These are phyloP conservation scores for Saccharomyces hybrid DNA, from an alignment of 1,139 yeast species.

Conservation along the genomic window DNA sequence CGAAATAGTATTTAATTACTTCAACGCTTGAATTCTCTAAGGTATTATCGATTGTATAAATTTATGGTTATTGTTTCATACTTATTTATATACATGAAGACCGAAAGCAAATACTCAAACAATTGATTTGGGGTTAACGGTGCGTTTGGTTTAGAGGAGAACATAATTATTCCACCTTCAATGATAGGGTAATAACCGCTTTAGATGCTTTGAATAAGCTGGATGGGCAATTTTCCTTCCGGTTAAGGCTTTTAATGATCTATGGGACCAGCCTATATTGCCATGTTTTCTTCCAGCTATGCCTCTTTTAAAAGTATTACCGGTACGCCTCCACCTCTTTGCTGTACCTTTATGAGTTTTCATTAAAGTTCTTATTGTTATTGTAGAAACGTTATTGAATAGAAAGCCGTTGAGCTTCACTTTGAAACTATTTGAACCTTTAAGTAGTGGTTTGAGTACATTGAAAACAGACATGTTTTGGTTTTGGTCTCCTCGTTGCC, in stretches of 20 bases:
- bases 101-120: not conserved
- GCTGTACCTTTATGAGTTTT: slow-evolving; percentile 49
- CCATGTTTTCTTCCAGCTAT: slow-evolving; percentile 91
- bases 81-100: not conserved
- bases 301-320: slow-evolving; percentile 52
- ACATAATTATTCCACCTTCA: slow-evolving; percentile 6
- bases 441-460: not conserved
- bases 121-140: not conserved
- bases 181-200: slow-evolving; percentile 38
- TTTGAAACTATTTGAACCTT: slow-evolving; percentile 4
- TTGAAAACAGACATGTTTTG: not conserved
- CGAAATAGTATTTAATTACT: not conserved
- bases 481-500: not conserved
- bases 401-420: slow-evolving; percentile 4
- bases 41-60: not conserved
- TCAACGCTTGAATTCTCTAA: not conserved
- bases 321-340: slow-evolving; percentile 74
- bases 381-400: slow-evolving; percentile 12
- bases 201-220: slow-evolving; percentile 41
- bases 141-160: not conserved
- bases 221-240: slow-evolving; percentile 52
- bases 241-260: slow-evolving; percentile 54
- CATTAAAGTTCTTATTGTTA: slow-evolving; percentile 32
- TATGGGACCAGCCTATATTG: slow-evolving; percentile 75
- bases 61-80: not conserved